phyloP scores from a whole-genome alignment of 495 filamentous ascomycete genomes.

The Podospora anserina region DNA sequence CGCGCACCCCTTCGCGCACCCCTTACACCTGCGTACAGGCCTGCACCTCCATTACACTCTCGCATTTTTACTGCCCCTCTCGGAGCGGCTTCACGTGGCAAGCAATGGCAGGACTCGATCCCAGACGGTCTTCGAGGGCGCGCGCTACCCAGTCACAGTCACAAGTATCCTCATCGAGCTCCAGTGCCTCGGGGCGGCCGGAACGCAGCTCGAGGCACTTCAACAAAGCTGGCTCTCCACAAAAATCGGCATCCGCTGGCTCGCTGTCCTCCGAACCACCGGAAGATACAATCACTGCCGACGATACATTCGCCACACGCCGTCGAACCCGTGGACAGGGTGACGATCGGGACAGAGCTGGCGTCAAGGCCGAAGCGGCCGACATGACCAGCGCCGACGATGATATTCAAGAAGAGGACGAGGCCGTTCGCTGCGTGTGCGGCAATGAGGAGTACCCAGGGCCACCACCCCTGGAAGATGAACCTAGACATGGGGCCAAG shows the following conservation, averaged over 20 bases:
- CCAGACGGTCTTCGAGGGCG: conserved; percentile 88
- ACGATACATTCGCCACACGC: conserved; percentile 50
- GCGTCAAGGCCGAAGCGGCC: conserved; percentile 48
- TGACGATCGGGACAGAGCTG: conserved; percentile 54
- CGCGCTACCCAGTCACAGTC: conserved; percentile 75
- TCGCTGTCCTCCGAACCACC: conserved; percentile 74
- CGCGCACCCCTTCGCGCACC: not conserved
- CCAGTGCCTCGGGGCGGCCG: conserved; percentile 55
- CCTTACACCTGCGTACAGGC: not conserved
- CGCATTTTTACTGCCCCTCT: conserved; percentile 24
- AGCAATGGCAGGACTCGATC: conserved; percentile 59
- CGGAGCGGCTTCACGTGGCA: conserved; percentile 27
- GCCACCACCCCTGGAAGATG: conserved; percentile 65
- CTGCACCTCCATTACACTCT: not conserved
- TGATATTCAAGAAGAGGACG: conserved; percentile 81
- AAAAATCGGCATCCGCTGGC: conserved; percentile 66
- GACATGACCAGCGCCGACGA: conserved; percentile 54
- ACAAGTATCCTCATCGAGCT: conserved; percentile 77
- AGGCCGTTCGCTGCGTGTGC: conserved; percentile 92
- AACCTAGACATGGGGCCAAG: conserved; percentile 50
- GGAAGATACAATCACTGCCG: conserved; percentile 64
- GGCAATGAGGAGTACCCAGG: conserved; percentile 93
- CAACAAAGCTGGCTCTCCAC: conserved; percentile 69
- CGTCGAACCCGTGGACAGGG: conserved; percentile 67
- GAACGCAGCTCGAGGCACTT: conserved; percentile 69